These are phyloP conservation scores for Stevia rebaudiana DNA, from an alignment of 140 eudicot genomes.

Conservation along the genomic window DNA sequence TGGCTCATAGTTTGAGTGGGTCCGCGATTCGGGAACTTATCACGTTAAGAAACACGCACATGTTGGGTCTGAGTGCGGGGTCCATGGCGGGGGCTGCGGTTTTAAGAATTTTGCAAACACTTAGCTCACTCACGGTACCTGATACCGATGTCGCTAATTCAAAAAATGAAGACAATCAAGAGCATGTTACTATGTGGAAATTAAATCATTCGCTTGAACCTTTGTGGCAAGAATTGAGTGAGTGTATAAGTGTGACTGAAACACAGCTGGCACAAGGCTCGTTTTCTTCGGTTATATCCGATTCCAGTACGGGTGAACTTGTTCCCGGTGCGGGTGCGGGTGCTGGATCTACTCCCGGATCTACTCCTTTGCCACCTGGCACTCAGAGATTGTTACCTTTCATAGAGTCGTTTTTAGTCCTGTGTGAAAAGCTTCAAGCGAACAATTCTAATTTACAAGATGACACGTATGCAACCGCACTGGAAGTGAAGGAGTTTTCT, in stretches of 20 bases:
- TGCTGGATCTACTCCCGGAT: conserved; percentile 46
- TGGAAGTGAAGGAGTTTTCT: conserved; percentile 70
- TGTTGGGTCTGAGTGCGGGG: conserved; percentile 94
- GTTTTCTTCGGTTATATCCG: conserved; percentile 42
- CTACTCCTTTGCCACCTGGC: conserved; percentile 86
- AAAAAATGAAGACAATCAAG: conserved; percentile 53
- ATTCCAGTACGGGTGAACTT: conserved; percentile 43
- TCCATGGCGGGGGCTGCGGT: conserved; percentile 98
- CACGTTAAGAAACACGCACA: conserved; percentile 69
- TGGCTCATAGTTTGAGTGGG: conserved; percentile 67
- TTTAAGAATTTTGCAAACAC: conserved; percentile 80
- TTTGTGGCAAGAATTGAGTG: conserved; percentile 85
- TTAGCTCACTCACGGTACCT: conserved; percentile 61
- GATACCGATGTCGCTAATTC: conserved; percentile 27
- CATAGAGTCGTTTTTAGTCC: conserved; percentile 80
- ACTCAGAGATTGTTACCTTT: conserved; percentile 88
- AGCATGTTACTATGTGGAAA: conserved; percentile 69
- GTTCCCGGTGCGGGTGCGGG: conserved; percentile 28
- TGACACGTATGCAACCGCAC: conserved; percentile 62
- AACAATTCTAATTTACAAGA: conserved; percentile 53
- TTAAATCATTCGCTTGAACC: conserved; percentile 79
- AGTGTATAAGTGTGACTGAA: conserved; percentile 84
- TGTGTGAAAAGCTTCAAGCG: conserved; percentile 88
- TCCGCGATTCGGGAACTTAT: conserved; percentile 79
- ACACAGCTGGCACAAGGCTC: conserved; percentile 67